phyloP scores from a whole-genome alignment of 345 rosid species.

The Bruguiera gymnorhiza region DNA sequence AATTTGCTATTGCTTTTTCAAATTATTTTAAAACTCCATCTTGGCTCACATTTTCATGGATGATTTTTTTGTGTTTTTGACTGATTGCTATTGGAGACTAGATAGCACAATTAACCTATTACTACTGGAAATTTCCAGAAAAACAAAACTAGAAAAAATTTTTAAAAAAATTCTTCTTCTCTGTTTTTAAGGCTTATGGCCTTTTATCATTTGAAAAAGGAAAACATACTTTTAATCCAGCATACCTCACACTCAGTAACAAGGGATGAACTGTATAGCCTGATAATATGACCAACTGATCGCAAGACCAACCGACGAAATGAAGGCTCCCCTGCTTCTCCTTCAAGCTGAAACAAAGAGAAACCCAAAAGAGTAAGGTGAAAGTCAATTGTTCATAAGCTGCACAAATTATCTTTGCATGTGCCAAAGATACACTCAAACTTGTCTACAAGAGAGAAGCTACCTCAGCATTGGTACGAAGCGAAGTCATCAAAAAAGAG shows the following conservation, averaged over 20 bases:
- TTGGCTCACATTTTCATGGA: too few relatives aligned
- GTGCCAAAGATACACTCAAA: neutral
- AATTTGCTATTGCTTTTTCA: neutral
- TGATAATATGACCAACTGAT: slow-evolving; percentile 90
- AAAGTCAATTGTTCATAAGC: neutral
- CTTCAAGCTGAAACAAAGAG: slow-evolving; percentile 64
- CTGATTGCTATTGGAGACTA: neutral
- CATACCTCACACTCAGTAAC: slow-evolving; percentile 93
- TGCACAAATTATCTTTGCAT: neutral
- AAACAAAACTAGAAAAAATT: neutral
- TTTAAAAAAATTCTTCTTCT: neutral
- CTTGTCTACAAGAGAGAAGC: slow-evolving; percentile 13
- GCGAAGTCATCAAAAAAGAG: slow-evolving; percentile 96
- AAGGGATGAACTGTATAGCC: slow-evolving; percentile 86
- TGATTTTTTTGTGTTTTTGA: neutral
- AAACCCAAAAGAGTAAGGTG: slow-evolving; percentile 15
- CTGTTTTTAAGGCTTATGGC: neutral
- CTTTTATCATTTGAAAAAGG: neutral
- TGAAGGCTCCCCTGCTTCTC: slow-evolving; percentile 95
- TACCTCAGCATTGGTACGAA: slow-evolving; percentile 92
- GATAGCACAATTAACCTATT: neutral
- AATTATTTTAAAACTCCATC: too few relatives aligned
- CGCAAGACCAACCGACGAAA: slow-evolving; percentile 94
- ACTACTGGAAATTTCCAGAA: too few relatives aligned
- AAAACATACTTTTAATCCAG: slow-evolving; percentile 11